These are phyloP conservation scores for Aristolochia contorta DNA, from an alignment of 164 flowering plant species.

Conservation along the genomic window DNA sequence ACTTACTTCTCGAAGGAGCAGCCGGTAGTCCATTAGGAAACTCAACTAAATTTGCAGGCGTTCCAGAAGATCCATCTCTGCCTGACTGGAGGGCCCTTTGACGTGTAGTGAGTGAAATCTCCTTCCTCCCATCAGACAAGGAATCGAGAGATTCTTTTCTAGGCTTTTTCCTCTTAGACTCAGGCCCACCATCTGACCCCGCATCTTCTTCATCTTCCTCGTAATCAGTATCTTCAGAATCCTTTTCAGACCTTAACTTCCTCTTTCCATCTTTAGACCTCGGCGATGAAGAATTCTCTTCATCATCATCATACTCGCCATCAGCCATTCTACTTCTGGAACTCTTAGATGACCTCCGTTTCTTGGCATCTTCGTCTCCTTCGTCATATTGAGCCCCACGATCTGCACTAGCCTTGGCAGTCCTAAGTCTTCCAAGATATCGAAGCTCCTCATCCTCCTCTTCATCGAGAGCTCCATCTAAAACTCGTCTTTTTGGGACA, in stretches of 20 bases:
- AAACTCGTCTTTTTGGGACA: conserved; percentile 58
- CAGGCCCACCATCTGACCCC: conserved; percentile 44
- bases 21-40: conserved; percentile 92
- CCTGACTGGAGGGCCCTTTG: conserved; percentile 91
- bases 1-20: conserved; percentile 80
- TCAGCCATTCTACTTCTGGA: conserved; percentile 22
- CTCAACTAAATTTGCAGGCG: conserved; percentile 48
- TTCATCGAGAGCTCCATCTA: conserved; percentile 59
- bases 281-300: conserved; percentile 19
- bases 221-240: conserved; percentile 48
- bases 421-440: conserved; percentile 68
- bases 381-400: conserved; percentile 25
- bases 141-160: conserved; percentile 51
- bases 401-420: conserved; percentile 22
- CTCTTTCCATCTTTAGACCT: conserved; percentile 34
- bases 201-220: conserved; percentile 44
- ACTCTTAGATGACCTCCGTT: conserved; percentile 29
- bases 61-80: conserved; percentile 46
- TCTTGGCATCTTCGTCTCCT: conserved; percentile 42
- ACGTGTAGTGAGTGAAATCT: conserved; percentile 71
- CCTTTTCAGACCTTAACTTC: conserved; percentile 39
- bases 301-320: conserved; percentile 14
- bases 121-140: conserved; percentile 50
- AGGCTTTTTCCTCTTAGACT: conserved; percentile 36
- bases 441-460: conserved; percentile 89